Evolutionary conservation across 2,329 filamentous ascomycete species (phyloP).

Genomic region (Penicillium sp.): DNA sequence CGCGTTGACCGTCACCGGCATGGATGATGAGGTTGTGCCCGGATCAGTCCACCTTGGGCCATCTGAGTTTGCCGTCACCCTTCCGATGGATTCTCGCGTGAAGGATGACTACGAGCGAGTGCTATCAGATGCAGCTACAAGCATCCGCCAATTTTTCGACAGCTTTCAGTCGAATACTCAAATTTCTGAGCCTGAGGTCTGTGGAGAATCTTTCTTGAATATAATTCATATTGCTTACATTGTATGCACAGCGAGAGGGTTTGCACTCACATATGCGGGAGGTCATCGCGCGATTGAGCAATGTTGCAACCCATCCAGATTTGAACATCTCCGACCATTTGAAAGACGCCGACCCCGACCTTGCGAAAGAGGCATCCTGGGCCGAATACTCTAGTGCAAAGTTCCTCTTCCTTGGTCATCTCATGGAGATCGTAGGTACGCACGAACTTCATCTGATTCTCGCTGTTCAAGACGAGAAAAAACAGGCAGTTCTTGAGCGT

Average conservation of each 20-base stretch:
- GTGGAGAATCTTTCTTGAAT: background rate
- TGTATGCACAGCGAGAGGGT: slow-evolving; percentile 16
- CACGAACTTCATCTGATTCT: slow-evolving; percentile 36
- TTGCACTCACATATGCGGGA: slow-evolving; percentile 28
- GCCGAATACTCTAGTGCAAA: slow-evolving; percentile 43
- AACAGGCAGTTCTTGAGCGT: slow-evolving; percentile 34
- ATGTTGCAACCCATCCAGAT: slow-evolving; percentile 39
- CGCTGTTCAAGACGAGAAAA: slow-evolving; percentile 30
- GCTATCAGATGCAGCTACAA: slow-evolving; percentile 23
- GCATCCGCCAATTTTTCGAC: slow-evolving; percentile 26
- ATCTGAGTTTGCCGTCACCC: slow-evolving; percentile 35
- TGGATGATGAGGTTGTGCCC: slow-evolving; percentile 22
- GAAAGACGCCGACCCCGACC: slow-evolving; percentile 27
- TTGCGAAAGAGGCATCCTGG: slow-evolving; percentile 36
- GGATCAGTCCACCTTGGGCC: slow-evolving; percentile 32
- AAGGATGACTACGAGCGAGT: slow-evolving; percentile 37
- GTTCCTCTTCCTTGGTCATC: slow-evolving; percentile 38
- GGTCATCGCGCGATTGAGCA: slow-evolving; percentile 33
- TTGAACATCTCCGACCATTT: slow-evolving; percentile 36
- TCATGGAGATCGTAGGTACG: slow-evolving; percentile 30
- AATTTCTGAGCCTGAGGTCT: slow-evolving; percentile 22
- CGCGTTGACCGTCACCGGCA: slow-evolving; percentile 25
- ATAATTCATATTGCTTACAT: slow-evolving; percentile 11
- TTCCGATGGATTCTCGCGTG: slow-evolving; percentile 38
- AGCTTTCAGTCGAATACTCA: slow-evolving; percentile 12